phyloP scores from a whole-genome alignment of 164 flowering plant species.

The Sedum album region DNA sequence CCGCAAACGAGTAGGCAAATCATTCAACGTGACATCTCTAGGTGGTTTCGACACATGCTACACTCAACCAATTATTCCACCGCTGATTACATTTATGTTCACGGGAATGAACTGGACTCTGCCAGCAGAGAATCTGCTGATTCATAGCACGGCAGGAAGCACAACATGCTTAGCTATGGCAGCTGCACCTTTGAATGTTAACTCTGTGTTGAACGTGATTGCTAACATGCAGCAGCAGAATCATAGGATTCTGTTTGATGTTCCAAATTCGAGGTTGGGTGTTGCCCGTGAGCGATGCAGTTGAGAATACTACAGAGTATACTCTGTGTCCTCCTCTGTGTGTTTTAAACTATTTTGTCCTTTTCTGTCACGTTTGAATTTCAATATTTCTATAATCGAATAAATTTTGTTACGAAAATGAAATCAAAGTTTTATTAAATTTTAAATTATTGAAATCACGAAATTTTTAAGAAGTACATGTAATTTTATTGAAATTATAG shows the following conservation, averaged over 20 bases:
- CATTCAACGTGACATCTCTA: conserved; percentile 30
- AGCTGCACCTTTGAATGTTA: conserved; percentile 60
- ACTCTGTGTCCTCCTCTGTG: background rate
- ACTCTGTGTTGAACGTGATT: conserved; percentile 80
- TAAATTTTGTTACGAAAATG: background rate
- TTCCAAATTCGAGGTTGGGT: conserved; percentile 72
- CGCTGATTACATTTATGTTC: conserved; percentile 56
- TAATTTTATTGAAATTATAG: too few species aligned
- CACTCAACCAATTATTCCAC: conserved; percentile 34
- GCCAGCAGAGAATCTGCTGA: conserved; percentile 49
- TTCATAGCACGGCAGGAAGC: conserved; percentile 57
- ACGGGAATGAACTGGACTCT: conserved; percentile 64
- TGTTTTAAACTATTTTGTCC: background rate
- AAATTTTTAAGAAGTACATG: too few species aligned
- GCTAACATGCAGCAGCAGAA: conserved; percentile 94
- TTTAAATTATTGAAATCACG: too few species aligned
- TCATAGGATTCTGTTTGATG: conserved; percentile 65
- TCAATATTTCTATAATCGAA: background rate
- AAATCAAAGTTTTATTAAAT: too few species aligned
- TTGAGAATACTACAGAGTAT: conserved; percentile 4
- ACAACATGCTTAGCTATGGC: conserved; percentile 73
- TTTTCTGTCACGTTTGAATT: background rate
- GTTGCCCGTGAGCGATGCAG: conserved; percentile 69
- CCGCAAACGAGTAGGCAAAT: conserved; percentile 31
- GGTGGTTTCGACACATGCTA: conserved; percentile 93